Evolutionary conservation across 2,329 filamentous ascomycete genomes (phyloP), one percentile per base, ranked within the genome.

Genomic region (Botryosphaeria agaves): DNA sequence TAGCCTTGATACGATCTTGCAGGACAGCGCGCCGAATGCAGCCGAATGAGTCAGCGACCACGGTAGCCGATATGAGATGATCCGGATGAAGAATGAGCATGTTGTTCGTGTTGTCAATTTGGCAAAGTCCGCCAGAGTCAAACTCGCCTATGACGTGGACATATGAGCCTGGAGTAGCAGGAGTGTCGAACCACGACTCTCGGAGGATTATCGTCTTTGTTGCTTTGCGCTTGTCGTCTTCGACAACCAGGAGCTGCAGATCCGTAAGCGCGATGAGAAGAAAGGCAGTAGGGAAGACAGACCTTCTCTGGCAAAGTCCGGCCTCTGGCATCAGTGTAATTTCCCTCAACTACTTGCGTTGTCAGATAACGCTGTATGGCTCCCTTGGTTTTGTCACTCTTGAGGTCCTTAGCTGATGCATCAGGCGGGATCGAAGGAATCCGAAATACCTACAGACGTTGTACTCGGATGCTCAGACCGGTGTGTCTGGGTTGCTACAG

Each of bases 21-120:
- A 98, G 67, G 1, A 95, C 87, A 18, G 89, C 84, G 38, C 87
- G 77, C 12, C 89, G 77, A 48, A 80, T 76, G 48, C 89, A 98
- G 15, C 75, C 76, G 49, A 95, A 93, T 0, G 89, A 93, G 52
- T 98, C 89, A n/a, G 84, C 85, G 26, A 98, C 79, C 4, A 91
- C 83, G 1, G 89, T 95, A 3, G 89, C 79, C 2, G 89, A 95
- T 31, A 98, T 78, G 19, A 98, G 68, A 54, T 95, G 85, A 46
- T 98, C 89, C 0, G 89, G 89, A 46, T 98, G 85, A 9, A 98
- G 58, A 34, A 98, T 84, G 30, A 98, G 60, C 52, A 95, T 78
- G 43, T 85, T 83, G 29, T 76, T 66, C 3, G 68, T 63, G 49
- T 95, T 83, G 47, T 92, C 79, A 37, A 95, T 66, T 28, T 91